phyloP scores from a whole-genome alignment of 2,329 filamentous ascomycete genomes.

The Neopestalotiopsis rosae region DNA sequence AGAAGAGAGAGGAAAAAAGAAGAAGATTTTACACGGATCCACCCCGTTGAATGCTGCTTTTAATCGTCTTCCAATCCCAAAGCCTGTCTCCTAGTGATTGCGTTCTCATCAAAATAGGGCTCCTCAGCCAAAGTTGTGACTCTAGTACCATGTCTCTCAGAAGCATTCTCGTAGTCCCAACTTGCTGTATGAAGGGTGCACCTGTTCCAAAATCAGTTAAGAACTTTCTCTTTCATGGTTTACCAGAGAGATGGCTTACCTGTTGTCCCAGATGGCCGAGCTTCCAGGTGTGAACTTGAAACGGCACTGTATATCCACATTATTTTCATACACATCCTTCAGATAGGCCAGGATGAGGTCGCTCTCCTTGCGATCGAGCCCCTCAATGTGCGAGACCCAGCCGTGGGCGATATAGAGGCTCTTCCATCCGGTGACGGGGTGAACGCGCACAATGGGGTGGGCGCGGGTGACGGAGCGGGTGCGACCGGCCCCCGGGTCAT shows the following conservation, averaged over 20 bases:
- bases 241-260: slow-evolving; percentile 34
- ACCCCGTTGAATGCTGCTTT: too few relatives aligned
- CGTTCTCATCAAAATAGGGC: slow-evolving; percentile 58
- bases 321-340: slow-evolving; percentile 60
- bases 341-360: slow-evolving; percentile 62
- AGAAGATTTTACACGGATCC: too few relatives aligned
- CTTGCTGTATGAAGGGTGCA: slow-evolving; percentile 64
- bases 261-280: slow-evolving; percentile 63
- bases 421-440: slow-evolving; percentile 21
- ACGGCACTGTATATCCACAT: slow-evolving; percentile 63
- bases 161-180: slow-evolving; percentile 62
- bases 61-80: slow-evolving; percentile 51
- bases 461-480: neutral
- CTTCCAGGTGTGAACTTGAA: slow-evolving; percentile 56
- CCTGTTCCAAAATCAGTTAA: slow-evolving; percentile 28
- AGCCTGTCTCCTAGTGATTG: slow-evolving; percentile 59
- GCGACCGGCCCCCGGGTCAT: neutral
- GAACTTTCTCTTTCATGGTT: neutral
- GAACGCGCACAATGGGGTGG: slow-evolving; percentile 14
- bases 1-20: too few relatives aligned
- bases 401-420: slow-evolving; percentile 61
- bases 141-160: slow-evolving; percentile 62
- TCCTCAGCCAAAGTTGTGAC: slow-evolving; percentile 64
- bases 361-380: neutral
- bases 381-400: slow-evolving; percentile 45